Evolutionary conservation across 805 yeast genomes (phyloP).

Genomic region (Phaffomyces thermotolerans): DNA sequence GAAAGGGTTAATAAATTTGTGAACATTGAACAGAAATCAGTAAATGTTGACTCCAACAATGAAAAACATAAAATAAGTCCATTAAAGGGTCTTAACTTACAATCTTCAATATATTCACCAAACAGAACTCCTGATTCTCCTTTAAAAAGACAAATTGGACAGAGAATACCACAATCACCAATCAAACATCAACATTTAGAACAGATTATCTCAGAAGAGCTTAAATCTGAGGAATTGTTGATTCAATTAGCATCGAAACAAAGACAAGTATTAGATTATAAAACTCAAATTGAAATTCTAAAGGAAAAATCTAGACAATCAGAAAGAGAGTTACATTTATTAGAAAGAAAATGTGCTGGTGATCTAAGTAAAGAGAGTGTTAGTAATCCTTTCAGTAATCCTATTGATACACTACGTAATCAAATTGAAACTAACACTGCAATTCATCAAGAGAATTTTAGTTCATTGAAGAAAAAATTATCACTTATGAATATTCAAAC

Average conservation of each 20-base stretch:
- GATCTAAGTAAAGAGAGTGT: background rate
- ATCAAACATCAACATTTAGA: background rate
- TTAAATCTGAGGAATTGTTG: slow-evolving; percentile 21
- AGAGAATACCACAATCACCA: no score
- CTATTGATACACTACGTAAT: slow-evolving; percentile 10
- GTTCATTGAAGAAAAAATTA: slow-evolving; percentile 16
- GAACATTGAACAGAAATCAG: slow-evolving; percentile 7
- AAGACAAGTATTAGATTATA: slow-evolving; percentile 42
- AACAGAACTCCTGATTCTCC: background rate
- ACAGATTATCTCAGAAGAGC: background rate
- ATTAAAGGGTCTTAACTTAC: slow-evolving; percentile 6
- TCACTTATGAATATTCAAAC: slow-evolving; percentile 15
- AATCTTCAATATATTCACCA: slow-evolving; percentile 1
- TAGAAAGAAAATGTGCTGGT: slow-evolving; percentile 28
- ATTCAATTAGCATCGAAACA: slow-evolving; percentile 44
- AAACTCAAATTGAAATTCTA: slow-evolving; percentile 30
- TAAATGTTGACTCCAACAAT: background rate
- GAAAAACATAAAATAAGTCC: background rate
- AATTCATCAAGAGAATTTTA: slow-evolving; percentile 13
- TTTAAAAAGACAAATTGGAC: background rate
- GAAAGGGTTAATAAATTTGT: slow-evolving; percentile 12
- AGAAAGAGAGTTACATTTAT: slow-evolving; percentile 30
- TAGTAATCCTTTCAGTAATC: slow-evolving; percentile 7
- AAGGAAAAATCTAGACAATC: slow-evolving; percentile 32
- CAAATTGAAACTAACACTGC: slow-evolving; percentile 5